Base-by-base conservation (phyloP, 176 grass and related monocot species). In the Triticum timopheevii region DNA sequence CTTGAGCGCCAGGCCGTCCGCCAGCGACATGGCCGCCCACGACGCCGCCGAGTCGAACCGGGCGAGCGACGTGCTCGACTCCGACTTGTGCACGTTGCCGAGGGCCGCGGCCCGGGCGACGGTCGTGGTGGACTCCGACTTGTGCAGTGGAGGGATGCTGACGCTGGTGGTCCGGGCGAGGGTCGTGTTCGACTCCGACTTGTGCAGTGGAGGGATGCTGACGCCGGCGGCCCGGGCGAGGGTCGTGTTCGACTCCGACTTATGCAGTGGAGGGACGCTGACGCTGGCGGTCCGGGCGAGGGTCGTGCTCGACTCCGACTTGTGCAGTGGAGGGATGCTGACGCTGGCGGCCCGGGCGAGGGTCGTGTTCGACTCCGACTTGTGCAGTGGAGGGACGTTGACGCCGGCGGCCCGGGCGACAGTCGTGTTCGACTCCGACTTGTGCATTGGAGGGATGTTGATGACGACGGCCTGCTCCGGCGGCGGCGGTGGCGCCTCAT, bases 21-120 rank as follows among this genome's bases (percentile, higher is more conserved):
- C 54, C 52, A 59, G 1, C 6, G 45, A 72, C 73, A 76, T 4
- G 40, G 40, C 40, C 71, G 71, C 36, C 72, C 3, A 12, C 44
- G 73, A 76, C 8, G 73, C 44, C 45, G 84, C n/a, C 15, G 95
- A 92, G 82, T 83, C 74, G 4, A 84, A 65, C 20, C 54, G 85
- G 73, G 31, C 34, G 28, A 87, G 84, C 34, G 73, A 76, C 24
- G 73, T 30, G 73, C 4, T 50, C 13, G 73, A 76, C 42, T 76
- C 73, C 73, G 73, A 76, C 44, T 76, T 76, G 52, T 58, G 52
- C 17, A 58, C 8, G 17, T 20, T 58, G 52, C 19, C 19, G 52
- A 16, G 13, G 50, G 13, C 16, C 17, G 68, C 34, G 68, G 35
- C 34, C 35, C 72, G 72, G 42, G 72, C 72, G 42, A 72, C 36